phyloP scores from a whole-genome alignment of 305 asterid species.

The Ruellia speciosa region DNA sequence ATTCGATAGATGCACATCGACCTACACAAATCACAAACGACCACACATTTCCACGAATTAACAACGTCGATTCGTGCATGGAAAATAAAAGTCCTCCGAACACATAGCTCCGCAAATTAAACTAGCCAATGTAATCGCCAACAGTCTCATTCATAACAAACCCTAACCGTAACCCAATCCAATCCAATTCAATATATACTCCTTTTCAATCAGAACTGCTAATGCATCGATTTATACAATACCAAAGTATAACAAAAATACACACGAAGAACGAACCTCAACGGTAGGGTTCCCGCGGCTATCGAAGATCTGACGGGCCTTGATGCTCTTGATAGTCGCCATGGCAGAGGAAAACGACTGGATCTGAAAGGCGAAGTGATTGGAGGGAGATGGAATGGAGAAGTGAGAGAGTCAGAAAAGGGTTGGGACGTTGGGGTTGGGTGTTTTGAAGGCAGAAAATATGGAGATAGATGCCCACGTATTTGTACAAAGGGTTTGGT shows the following conservation, averaged over 20 bases:
- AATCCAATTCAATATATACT: neutral
- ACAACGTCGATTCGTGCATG: neutral
- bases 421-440: too few relatives aligned
- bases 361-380: neutral
- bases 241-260: neutral
- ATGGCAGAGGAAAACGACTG: neutral
- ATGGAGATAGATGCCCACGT: neutral
- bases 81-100: neutral
- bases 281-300: slow-evolving; percentile 12
- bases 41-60: neutral
- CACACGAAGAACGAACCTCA: neutral
- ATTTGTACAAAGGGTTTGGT: neutral
- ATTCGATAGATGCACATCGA: slow-evolving; percentile 49
- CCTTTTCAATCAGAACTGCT: neutral
- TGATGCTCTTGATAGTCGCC: slow-evolving; percentile 10
- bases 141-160: neutral
- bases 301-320: slow-evolving; percentile 13
- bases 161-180: neutral
- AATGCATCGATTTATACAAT: neutral
- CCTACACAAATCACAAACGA: slow-evolving; percentile 29
- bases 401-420: too few relatives aligned
- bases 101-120: neutral
- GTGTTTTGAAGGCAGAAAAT: too few relatives aligned
- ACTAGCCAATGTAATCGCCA: neutral
- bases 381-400: too few relatives aligned